These are phyloP conservation scores for Gastrolobium bilobum DNA, from an alignment of 306 rosid species.

Conservation along the genomic window DNA sequence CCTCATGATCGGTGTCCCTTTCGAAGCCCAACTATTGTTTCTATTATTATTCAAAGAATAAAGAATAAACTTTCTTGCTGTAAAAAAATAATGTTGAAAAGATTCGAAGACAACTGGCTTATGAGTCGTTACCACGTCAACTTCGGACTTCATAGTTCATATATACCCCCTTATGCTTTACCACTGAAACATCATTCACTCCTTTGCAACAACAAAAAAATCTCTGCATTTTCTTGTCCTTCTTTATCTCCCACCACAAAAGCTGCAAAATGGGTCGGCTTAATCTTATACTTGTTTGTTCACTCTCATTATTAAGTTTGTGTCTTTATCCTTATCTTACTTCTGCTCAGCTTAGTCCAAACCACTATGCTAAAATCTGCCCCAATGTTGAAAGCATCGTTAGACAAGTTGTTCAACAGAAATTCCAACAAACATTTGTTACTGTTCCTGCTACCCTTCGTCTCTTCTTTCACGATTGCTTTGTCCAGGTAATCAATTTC, in stretches of 20 bases:
- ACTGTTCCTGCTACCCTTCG: constrained; percentile 89
- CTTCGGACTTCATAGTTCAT: neutral
- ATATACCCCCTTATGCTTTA: constrained; percentile 43
- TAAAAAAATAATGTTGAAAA: constrained; percentile 27
- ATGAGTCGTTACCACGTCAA: constrained; percentile 39
- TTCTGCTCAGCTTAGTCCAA: constrained; percentile 67
- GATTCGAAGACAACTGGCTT: constrained; percentile 55
- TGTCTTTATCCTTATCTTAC: constrained; percentile 48
- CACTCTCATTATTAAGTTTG: constrained; percentile 53
- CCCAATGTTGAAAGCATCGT: constrained; percentile 83
- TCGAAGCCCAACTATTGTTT: constrained; percentile 23
- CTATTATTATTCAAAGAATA: constrained; percentile 25
- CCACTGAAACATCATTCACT: constrained; percentile 31
- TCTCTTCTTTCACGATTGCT: constrained; percentile 94
- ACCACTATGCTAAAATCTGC: constrained; percentile 77
- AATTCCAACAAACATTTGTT: constrained; percentile 79
- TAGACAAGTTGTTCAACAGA: constrained; percentile 58
- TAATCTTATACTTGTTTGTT: constrained; percentile 46
- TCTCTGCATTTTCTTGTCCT: neutral
- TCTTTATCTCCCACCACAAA: neutral
- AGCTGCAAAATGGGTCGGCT: constrained; percentile 58
- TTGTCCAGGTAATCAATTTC: constrained; percentile 65
- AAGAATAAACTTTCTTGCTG: constrained; percentile 15
- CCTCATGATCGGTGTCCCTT: constrained; percentile 46
- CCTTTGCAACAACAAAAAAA: constrained; percentile 1